A percentile compares a stretch with the other conserved stretches of the same genome.
Conservation (phyloP, 768 basidiomycete genomes). For the Pulveroboletus ravenelii region DNA sequence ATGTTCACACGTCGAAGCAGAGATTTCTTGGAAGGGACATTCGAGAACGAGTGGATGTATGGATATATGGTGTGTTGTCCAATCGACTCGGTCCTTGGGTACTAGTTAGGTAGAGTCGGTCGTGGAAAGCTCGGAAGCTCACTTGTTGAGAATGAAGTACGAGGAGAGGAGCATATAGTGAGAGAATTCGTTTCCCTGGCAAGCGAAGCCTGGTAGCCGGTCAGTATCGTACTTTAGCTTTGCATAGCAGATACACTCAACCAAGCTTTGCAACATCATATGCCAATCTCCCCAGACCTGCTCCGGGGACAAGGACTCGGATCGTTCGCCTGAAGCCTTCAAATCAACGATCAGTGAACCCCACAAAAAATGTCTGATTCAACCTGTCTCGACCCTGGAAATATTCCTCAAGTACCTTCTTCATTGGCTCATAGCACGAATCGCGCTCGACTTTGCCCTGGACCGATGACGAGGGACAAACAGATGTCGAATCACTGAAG, state of each 20-base stretch:
- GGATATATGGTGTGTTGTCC: no score
- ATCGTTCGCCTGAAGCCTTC: conserved; percentile 40
- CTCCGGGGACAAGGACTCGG: conserved; percentile 83
- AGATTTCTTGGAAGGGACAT: conserved; percentile 52
- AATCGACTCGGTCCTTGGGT: no score
- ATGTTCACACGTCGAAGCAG: conserved; percentile 67
- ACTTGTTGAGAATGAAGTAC: conserved; percentile 85
- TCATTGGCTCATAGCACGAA: conserved; percentile 75
- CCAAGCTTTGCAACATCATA: conserved; percentile 84
- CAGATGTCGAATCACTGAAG: not conserved
- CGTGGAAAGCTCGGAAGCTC: conserved; percentile 11
- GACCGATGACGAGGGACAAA: not conserved
- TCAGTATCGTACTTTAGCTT: not conserved
- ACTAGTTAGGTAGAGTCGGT: not conserved
- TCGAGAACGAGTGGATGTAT: conserved; percentile 91
- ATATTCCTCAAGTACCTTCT: conserved; percentile 61
- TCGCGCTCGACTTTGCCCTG: conserved; percentile 78
- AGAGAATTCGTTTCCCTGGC: conserved; percentile 94
- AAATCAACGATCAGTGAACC: not conserved
- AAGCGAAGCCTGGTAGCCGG: conserved; percentile 63
- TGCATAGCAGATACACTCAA: conserved; percentile 28
- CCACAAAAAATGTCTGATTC: not conserved
- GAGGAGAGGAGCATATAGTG: conserved; percentile 93
- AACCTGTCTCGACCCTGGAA: conserved; percentile 54
- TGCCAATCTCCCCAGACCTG: conserved; percentile 83